Evolutionary conservation across 2,329 filamentous ascomycete species (phyloP).

Genomic region (Monosporascus sp.): DNA sequence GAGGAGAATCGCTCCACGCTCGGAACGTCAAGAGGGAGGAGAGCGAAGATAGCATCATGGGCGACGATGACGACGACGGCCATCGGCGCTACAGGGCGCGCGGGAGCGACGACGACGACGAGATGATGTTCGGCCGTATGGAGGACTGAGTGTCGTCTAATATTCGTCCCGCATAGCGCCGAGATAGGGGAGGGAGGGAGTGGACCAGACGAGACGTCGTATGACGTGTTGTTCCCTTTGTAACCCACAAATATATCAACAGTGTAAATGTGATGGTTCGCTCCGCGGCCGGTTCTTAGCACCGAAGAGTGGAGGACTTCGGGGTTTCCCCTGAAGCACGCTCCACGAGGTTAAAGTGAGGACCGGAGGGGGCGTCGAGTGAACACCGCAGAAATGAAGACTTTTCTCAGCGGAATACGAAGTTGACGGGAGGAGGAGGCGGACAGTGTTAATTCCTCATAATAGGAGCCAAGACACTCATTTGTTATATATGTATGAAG

Average conservation of each 20-base stretch:
- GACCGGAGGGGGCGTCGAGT: conserved; percentile 60
- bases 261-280: conserved; percentile 48
- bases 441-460: conserved; percentile 19
- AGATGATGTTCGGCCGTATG: conserved; percentile 94
- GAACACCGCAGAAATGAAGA: conserved; percentile 36
- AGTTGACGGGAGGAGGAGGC: conserved; percentile 23
- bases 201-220: conserved; percentile 18
- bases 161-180: background rate
- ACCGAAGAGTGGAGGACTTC: conserved; percentile 59
- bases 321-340: conserved; percentile 27
- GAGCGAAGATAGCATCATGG: conserved; percentile 56
- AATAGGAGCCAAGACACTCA: conserved; percentile 19
- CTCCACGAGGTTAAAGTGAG: conserved; percentile 70
- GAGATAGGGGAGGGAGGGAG: background rate
- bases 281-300: conserved; percentile 61
- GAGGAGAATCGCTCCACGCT: conserved; percentile 46
- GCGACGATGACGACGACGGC: conserved; percentile 58
- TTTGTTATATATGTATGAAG: conserved; percentile 23
- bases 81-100: conserved; percentile 51
- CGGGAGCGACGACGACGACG: conserved; percentile 78
- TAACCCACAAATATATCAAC: conserved; percentile 40
- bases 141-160: conserved; percentile 60
- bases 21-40: conserved; percentile 65
- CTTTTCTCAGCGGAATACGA: conserved; percentile 11
- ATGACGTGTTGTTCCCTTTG: conserved; percentile 42